Evolutionary conservation across 805 yeast species (phyloP).

Genomic region (Myxozyma sirexii): DNA sequence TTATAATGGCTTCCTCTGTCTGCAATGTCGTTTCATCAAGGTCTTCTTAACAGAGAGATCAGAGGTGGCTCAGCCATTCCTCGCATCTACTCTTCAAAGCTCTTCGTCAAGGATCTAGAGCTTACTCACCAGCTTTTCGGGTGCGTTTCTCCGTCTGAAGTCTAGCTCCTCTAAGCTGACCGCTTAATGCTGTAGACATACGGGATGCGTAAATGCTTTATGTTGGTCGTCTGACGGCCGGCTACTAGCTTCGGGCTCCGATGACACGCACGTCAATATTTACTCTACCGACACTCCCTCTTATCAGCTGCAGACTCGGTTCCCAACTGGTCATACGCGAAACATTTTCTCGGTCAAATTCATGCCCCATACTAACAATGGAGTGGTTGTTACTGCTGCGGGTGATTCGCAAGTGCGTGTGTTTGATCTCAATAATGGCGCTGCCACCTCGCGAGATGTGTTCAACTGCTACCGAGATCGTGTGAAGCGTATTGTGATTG

Average conservation of each 20-base stretch:
- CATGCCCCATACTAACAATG: constrained; percentile 29
- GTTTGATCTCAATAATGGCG: constrained; percentile 30
- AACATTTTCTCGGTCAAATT: constrained; percentile 34
- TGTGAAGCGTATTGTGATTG: constrained; percentile 31
- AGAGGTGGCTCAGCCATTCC: constrained; percentile 3
- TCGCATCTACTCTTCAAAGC: constrained; percentile 14
- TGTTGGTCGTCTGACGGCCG: constrained; percentile 34
- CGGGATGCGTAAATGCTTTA: constrained; percentile 33
- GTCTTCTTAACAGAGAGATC: constrained; percentile 6
- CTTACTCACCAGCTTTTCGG: constrained; percentile 31
- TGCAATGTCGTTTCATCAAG: constrained; percentile 2
- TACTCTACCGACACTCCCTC: constrained; percentile 25
- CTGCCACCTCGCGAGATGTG: constrained; percentile 2
- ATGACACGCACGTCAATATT: constrained; percentile 32
- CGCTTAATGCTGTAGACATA: constrained; percentile 10
- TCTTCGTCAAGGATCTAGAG: constrained; percentile 23
- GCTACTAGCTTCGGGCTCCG: constrained; percentile 33
- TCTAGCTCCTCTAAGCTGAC: background rate
- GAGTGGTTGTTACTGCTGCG: constrained; percentile 24
- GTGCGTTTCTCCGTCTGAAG: background rate
- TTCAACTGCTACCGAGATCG: constrained; percentile 21
- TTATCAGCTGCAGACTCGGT: constrained; percentile 24
- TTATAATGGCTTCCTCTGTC: background rate
- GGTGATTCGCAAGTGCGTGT: constrained; percentile 31
- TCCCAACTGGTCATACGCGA: constrained; percentile 31